Evolutionary conservation across 2,329 filamentous ascomycete species (phyloP).

Genomic region (Arthrobotrys sphaeroides): DNA sequence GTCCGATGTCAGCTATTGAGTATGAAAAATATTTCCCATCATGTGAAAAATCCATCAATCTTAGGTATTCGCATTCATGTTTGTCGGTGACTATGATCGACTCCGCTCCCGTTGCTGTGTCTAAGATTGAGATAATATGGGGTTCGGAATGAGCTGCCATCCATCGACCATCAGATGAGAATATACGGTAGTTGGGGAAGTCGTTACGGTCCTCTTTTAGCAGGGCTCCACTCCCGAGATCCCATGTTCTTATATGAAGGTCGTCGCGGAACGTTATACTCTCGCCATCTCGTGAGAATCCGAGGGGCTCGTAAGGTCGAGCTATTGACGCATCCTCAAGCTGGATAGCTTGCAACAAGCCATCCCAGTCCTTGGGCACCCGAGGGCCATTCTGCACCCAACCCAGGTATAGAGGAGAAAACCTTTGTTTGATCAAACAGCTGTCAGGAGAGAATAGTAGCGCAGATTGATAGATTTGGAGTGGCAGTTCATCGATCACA

Average conservation of each 20-base stretch:
- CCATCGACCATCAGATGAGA: neutral
- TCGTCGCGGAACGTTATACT: neutral
- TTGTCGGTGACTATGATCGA: neutral
- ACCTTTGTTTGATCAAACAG: neutral
- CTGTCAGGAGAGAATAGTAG: slow-evolving; percentile 10
- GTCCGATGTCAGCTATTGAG: neutral
- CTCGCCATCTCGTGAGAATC: neutral
- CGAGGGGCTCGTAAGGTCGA: neutral
- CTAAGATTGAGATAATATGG: neutral
- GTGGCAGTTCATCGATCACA: neutral
- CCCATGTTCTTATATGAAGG: neutral
- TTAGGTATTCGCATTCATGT: too few relatives aligned
- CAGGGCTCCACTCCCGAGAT: neutral
- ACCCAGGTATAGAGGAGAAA: slow-evolving; percentile 34
- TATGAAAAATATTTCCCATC: neutral
- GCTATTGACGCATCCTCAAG: too few relatives aligned
- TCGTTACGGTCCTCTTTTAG: neutral
- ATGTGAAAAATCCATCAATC: neutral
- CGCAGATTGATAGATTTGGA: slow-evolving; percentile 24
- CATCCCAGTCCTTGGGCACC: neutral
- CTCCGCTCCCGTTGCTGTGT: neutral
- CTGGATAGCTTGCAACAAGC: neutral
- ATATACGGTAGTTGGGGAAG: neutral
- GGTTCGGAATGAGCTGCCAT: too few relatives aligned
- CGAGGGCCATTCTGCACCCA: slow-evolving; percentile 53